Evolutionary conservation across 768 basidiomycete species (phyloP), one percentile per base, ranked within the genome.

Genomic region (Kwoniella dendrophila): DNA sequence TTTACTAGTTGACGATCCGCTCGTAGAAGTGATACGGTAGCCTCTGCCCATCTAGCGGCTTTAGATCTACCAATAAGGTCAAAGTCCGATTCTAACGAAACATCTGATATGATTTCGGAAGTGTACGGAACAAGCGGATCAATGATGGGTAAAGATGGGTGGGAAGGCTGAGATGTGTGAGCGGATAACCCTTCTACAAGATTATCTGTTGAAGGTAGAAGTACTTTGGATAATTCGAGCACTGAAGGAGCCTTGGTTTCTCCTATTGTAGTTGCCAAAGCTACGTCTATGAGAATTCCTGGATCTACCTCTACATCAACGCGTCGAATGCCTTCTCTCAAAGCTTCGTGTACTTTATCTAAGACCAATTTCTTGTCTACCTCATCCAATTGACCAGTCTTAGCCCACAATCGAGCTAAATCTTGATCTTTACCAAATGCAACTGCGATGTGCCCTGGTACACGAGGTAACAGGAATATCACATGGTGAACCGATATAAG

Each of bases 11-110:
- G 80, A 36, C 90, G 85, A 66, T 90, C 85, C 5, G 83, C 80
- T 4, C 80, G 67, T 59, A 90, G 81, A 27, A 85, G 74, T 0
- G 83, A 80, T 2, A 90, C 76, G 4, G 90, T 76, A 0, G 86
- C 86, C 34, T 78, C 76, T 12, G 86, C 82, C 4, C 83, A 80
- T 18, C 92, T 85, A 1, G 87, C 85, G 72, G 92, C 91, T 2
- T 81, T 68, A 0, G 86, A 83, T 59, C 85, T 85, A 0, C 88
- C 87, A 16, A 80, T 77, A 20, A 69, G 70, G 67, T 92, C 81
- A 32, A 66, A 79, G 18, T 59, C 56, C 32, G 2, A 66, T 41
- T 36, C 61, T 34, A 32, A 50, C 24, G 20, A 63, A 59, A 59
- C 54, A 44, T 62, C 62, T 4, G 45, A 48, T 33, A 16, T 67